Evolutionary conservation across 2,329 filamentous ascomycete species (phyloP), one percentile per base, ranked within the genome.

Genomic region (Colletotrichum paranaense): DNA sequence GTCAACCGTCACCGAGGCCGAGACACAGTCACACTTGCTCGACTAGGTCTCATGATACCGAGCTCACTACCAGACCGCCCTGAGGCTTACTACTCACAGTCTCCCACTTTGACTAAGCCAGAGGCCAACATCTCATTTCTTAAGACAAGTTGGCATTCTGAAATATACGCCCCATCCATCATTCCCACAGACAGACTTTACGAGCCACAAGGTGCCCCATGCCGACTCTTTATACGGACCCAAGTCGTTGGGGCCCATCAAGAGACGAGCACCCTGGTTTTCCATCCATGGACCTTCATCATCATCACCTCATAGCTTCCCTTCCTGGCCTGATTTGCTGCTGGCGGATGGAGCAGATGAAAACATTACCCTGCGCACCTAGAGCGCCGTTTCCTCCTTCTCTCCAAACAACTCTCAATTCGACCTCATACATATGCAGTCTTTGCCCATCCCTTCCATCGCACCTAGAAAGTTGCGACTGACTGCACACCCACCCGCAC

Each of bases 281-380:
- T 67, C 16, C 35, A 26, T 16, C n/a, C 7, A 22, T 30, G 56
- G n/a, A 5, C 38, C 55, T 24, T 24, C 71, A 71, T 73, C 71
- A 73, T 73, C 67, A 58, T 73, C 71, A 71, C 67, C 67, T 71
- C 62, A 71, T 73, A 62, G 60, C 55, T 30, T 65, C 60, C 67
- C 22, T 24, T 58, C 49, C 62, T 62, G 35, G 57, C 42, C 60
- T 56, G 70, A 70, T 38, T 49, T 56, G 24, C 56, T 26, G 60
- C 56, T 30, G 16, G 26, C 22, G 62, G 32, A 63, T 26, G 70
- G 38, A n/a, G 49, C 22, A 62, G 55, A 68, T 26, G 70, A 24
- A 42, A 59, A 49, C 35, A 24, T 24, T 35, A 30, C 69, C 59
- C 63, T 68, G 65, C 64, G 32, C 22, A 30, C 58, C 26, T 35